Base-by-base conservation (phyloP, 495 filamentous ascomycete species). In the Cercophora newfieldiana region DNA sequence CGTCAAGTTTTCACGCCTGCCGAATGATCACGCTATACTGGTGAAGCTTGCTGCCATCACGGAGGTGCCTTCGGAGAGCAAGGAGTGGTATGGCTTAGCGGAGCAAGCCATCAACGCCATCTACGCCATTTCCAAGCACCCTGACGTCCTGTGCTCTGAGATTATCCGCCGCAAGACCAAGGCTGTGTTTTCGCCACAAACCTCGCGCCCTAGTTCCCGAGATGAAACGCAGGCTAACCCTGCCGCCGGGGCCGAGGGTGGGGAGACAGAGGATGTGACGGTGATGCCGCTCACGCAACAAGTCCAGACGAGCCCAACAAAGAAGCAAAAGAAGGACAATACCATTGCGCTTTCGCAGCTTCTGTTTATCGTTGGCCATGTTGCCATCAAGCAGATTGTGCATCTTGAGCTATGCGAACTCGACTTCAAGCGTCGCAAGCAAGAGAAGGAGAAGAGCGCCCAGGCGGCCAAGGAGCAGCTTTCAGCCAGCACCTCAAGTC, bases 311-410 rank as follows among this genome's bases (percentile, higher is more conserved):
- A 80, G 74, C 56, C 77, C 71, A 63, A 73, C 69, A 60, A 81
- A 73, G 65, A 81, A 76, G 59, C 74, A 78, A 19, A 82, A 81
- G 67, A 82, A 88, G 67, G 88, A 88, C 65, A 84, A 85, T 12
- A 88, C 91, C 4, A 84, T 91, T 30, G 89, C 86, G 1, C 82
- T 99, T 0, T 95, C 94, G 0, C 96, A 97, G 68, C 84, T 99
- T 2, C 83, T 99, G 5, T 99, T 97, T 77, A 88, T 97, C 59
- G 94, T 99, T 59, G 95, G 94, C 5, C 94, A 99, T 72, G 91
- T 97, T 64, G 94, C 94, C 29, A 92, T 99, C 78, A 99, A 99
- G 76, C 95, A 99, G 71, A 99, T 98, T 65, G 95, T 99, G n/a
- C 96, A 99, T 75, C 83, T 99, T n/a, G 95, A 99, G 68, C 84